A percentile compares a stretch with the other conserved stretches of the same genome.
These are phyloP conservation scores for Tripterygium wilfordii DNA, from an alignment of 177 flowering plant genomes.

Conservation along the genomic window DNA sequence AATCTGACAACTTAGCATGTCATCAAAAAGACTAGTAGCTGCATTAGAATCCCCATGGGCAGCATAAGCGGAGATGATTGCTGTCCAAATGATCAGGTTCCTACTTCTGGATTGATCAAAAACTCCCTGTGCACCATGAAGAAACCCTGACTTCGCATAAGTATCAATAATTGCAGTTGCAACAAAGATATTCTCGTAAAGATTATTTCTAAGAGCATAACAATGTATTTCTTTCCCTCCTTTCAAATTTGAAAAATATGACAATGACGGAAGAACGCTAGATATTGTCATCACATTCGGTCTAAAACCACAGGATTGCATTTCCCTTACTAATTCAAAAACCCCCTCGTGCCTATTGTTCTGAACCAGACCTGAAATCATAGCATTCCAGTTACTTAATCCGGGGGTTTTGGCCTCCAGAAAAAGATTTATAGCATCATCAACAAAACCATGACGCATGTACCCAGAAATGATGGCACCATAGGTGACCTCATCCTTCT, in stretches of 20 bases:
- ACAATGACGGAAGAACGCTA: slow-evolving; percentile 59
- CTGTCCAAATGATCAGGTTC: slow-evolving; percentile 74
- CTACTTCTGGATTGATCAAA: slow-evolving; percentile 39
- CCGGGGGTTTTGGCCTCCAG: slow-evolving; percentile 33
- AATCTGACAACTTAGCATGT: slow-evolving; percentile 48
- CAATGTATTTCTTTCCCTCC: slow-evolving; percentile 68
- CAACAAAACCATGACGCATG: slow-evolving; percentile 70
- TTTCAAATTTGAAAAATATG: slow-evolving; percentile 45
- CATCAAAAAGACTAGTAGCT: slow-evolving; percentile 38
- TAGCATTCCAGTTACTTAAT: slow-evolving; percentile 74
- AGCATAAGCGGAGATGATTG: slow-evolving; percentile 74
- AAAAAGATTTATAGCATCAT: slow-evolving; percentile 61
- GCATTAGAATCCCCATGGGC: slow-evolving; percentile 61
- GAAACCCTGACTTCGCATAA: slow-evolving; percentile 70
- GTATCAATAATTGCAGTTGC: slow-evolving; percentile 67
- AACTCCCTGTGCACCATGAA: slow-evolving; percentile 44
- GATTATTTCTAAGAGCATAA: slow-evolving; percentile 50
- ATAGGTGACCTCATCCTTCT: slow-evolving; percentile 64
- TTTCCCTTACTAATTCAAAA: slow-evolving; percentile 38
- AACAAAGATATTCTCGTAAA: slow-evolving; percentile 48
- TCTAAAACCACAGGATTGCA: slow-evolving; percentile 49
- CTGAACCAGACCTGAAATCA: slow-evolving; percentile 74
- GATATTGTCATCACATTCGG: slow-evolving; percentile 68
- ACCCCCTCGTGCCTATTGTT: slow-evolving; percentile 39
- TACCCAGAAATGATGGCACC: slow-evolving; percentile 64